Evolutionary conservation across 176 grass and related monocot species (phyloP).

Genomic region (Oropetium thomaeum): DNA sequence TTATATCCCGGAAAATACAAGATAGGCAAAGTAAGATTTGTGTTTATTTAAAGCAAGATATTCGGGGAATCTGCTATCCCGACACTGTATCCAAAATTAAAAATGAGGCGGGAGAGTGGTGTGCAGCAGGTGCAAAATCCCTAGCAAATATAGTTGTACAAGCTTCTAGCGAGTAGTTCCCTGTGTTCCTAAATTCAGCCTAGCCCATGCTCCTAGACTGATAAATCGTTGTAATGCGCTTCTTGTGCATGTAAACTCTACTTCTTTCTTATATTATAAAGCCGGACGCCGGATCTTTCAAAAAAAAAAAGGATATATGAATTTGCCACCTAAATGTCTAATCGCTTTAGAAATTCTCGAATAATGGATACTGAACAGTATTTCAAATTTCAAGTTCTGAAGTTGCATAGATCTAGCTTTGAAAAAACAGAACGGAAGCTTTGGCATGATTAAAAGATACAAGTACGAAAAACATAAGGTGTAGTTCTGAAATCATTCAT

Average conservation of each 20-base stretch:
- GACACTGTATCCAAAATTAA: too few species aligned
- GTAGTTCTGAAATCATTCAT: conserved; percentile 1
- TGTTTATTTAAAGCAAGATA: neutral
- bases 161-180: too few species aligned
- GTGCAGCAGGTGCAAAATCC: too few species aligned
- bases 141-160: too few species aligned
- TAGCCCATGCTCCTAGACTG: too few species aligned
- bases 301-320: neutral
- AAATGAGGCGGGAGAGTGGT: too few species aligned
- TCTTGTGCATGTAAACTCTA: too few species aligned
- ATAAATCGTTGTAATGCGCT: too few species aligned
- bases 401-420: neutral
- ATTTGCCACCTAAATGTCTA: neutral
- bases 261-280: too few species aligned
- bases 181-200: too few species aligned
- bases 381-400: neutral
- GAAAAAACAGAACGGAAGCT: neutral
- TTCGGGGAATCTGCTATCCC: neutral
- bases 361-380: neutral
- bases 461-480: neutral
- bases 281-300: too few species aligned
- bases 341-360: neutral
- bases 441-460: neutral
- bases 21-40: neutral
- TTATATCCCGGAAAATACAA: neutral